Base-by-base conservation (phyloP, 257 asterid species). In the Nicotiana otophora region DNA sequence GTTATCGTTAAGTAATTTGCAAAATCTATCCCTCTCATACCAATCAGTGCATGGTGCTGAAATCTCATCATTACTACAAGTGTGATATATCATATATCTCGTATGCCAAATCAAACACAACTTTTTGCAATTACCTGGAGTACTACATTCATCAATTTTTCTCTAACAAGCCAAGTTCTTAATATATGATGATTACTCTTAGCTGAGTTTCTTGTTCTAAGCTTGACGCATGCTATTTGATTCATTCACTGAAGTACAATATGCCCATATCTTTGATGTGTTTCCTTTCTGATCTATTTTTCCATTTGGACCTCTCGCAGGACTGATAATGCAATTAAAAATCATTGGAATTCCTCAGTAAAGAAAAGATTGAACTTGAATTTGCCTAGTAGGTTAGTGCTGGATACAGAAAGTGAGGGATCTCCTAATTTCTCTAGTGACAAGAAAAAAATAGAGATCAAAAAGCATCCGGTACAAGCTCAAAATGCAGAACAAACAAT, bases 321-420 rank as follows among this genome's bases (percentile, higher is more conserved):
- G 94, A 90, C 94, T 20, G 97, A 92, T 81, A 94, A 92, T 86
- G 95, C 94, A 51, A 89, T 94, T 76, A 94, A 94, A 90, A 94
- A 92, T 76, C 95, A 94, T 84, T 94, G 96, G 97, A 92, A 94
- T 86, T 89, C 94, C 86, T 89, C 90, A 15, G 54, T 86, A 78
- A 94, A 88, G 88, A 94, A 90, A 87, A 91, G 85, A 80, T 84
- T 86, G 17, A 90, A 91, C 83, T 83, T 88, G 48, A 90, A 89
- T 85, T 77, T 84, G 48, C 92, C 89, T 60, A 78, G 60, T 79
- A 61, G 53, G 82, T 83, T 90, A 78, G 83, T 84, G 48, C 34
- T 42, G 83, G 86, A 84, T 64, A 60, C 77, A 70, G 81, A 51
- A 65, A 88, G 81, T 84, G 77, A 54, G 77, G 67, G 60, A 31